phyloP scores from a whole-genome alignment of 1,284 basidiomycete species.

The Erythrobasidium hasegawianum region DNA sequence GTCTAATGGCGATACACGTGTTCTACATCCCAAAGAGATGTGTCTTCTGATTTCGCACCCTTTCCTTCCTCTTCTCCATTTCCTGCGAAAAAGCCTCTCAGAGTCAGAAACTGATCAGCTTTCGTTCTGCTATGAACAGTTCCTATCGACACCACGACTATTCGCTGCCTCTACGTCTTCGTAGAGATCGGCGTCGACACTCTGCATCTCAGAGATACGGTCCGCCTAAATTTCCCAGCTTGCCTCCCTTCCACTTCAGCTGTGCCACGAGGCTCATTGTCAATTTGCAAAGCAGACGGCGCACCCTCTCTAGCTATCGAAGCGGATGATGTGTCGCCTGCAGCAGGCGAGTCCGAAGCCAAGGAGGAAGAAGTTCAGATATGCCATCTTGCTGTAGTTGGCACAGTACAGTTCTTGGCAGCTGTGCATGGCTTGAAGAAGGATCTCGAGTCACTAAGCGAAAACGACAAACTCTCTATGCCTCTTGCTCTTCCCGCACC shows the following conservation, averaged over 20 bases:
- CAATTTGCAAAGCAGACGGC: conserved; percentile 30
- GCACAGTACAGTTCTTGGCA: conserved; percentile 91
- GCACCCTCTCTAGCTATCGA: conserved; percentile 12
- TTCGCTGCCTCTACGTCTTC: conserved; percentile 96
- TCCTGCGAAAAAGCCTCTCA: too few relatives aligned
- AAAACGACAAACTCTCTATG: conserved; percentile 26
- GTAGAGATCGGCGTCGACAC: conserved; percentile 95
- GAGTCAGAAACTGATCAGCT: not conserved
- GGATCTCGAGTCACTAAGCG: conserved; percentile 13
- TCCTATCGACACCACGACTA: conserved; percentile 86
- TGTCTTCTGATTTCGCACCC: conserved; percentile 7
- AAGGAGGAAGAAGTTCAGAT: conserved; percentile 18
- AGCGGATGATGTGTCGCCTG: not conserved
- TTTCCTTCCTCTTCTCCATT: not conserved
- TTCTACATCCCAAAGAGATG: conserved; percentile 23
- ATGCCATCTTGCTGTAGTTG: conserved; percentile 69
- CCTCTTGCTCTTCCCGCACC: conserved; percentile 27
- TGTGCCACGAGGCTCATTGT: conserved; percentile 47
- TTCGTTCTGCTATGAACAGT: conserved; percentile 56
- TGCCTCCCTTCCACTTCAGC: conserved; percentile 52
- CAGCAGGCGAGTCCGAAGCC: not conserved
- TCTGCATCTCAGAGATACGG: conserved; percentile 70
- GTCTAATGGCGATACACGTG: conserved; percentile 18
- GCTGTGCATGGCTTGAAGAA: conserved; percentile 60
- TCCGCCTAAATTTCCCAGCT: conserved; percentile 85